Percentiles rank a stretch among this genome's conserved stretches.
Conservation (phyloP, 768 basidiomycete genomes). For the Rhizopogon vesiculosus region DNA sequence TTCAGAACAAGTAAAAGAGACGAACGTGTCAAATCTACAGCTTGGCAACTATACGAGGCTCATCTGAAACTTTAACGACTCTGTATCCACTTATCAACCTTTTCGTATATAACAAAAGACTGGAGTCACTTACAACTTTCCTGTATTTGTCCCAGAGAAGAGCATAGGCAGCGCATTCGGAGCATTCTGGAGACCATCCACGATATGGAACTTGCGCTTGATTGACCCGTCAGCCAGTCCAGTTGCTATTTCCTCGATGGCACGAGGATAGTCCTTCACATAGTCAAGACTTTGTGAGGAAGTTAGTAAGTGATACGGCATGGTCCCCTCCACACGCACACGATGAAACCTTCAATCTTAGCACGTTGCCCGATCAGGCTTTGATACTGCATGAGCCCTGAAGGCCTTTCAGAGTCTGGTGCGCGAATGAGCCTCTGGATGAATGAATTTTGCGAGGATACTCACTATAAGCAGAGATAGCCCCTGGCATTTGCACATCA, state of each 20-base stretch:
- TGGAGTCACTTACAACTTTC: conserved; percentile 52
- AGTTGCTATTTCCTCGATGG: conserved; percentile 49
- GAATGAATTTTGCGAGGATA: not conserved
- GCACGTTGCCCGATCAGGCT: conserved; percentile 75
- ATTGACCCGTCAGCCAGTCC: conserved; percentile 66
- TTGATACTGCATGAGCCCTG: conserved; percentile 62
- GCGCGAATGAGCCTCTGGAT: not conserved
- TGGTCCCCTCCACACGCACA: conserved; percentile 38
- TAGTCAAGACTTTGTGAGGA: conserved; percentile 63
- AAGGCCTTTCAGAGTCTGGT: conserved; percentile 54
- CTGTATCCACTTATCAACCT: conserved; percentile 26
- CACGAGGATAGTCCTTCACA: conserved; percentile 49
- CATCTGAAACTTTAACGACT: conserved; percentile 54
- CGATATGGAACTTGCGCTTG: conserved; percentile 75
- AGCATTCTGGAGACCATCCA: conserved; percentile 71
- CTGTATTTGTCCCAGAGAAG: conserved; percentile 73
- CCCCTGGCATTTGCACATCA: conserved; percentile 40
- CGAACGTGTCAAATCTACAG: not conserved
- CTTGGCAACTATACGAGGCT: conserved; percentile 14
- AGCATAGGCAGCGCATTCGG: conserved; percentile 66
- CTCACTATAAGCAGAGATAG: conserved; percentile 82
- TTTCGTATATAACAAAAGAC: not conserved
- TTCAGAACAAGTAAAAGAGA: too few relatives aligned
- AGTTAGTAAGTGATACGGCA: not conserved
- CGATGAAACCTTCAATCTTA: conserved; percentile 79